A percentile compares a stretch with the other conserved stretches of the same genome.
These are phyloP conservation scores for Naganishia vishniacii DNA, from an alignment of 768 basidiomycete genomes.

Conservation along the genomic window DNA sequence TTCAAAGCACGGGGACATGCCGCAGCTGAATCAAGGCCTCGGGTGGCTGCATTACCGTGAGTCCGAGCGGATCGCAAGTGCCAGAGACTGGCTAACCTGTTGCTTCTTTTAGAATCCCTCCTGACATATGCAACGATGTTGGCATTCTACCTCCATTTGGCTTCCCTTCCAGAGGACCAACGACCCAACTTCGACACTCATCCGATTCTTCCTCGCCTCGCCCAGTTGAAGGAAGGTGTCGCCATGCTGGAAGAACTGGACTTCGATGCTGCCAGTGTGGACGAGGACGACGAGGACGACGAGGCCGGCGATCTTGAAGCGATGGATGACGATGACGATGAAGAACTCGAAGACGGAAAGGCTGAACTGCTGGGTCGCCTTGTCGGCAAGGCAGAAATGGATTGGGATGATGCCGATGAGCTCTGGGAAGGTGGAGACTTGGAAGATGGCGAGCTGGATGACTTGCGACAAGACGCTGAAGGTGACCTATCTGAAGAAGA, in stretches of 20 bases:
- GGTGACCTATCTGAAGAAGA: conserved; percentile 42
- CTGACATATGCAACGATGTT: conserved; percentile 84
- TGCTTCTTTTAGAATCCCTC: conserved; percentile 65
- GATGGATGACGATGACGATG: conserved; percentile 39
- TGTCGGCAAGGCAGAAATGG: conserved; percentile 47
- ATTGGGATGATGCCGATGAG: conserved; percentile 36
- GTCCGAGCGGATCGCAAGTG: conserved; percentile 44
- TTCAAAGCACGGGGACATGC: conserved; percentile 23
- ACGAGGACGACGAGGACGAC: conserved; percentile 50
- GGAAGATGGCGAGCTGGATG: conserved; percentile 44
- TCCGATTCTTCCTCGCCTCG: conserved; percentile 68
- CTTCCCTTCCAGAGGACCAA: conserved; percentile 62
- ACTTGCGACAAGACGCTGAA: conserved; percentile 30
- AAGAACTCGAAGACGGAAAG: conserved; percentile 22
- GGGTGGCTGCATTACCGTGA: conserved; percentile 71
- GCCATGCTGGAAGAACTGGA: conserved; percentile 78
- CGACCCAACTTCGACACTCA: conserved; percentile 57
- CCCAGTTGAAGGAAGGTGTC: conserved; percentile 76
- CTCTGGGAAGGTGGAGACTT: conserved; percentile 35
- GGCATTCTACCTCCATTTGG: conserved; percentile 87
- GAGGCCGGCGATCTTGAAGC: conserved; percentile 28
- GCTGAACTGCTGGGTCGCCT: conserved; percentile 25
- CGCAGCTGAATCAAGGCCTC: conserved; percentile 39
- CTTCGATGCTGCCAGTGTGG: conserved; percentile 52
- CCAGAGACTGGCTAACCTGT: not conserved